Conservation (phyloP, 495 filamentous ascomycete species). For the Rostrohypoxylon terebratum region DNA sequence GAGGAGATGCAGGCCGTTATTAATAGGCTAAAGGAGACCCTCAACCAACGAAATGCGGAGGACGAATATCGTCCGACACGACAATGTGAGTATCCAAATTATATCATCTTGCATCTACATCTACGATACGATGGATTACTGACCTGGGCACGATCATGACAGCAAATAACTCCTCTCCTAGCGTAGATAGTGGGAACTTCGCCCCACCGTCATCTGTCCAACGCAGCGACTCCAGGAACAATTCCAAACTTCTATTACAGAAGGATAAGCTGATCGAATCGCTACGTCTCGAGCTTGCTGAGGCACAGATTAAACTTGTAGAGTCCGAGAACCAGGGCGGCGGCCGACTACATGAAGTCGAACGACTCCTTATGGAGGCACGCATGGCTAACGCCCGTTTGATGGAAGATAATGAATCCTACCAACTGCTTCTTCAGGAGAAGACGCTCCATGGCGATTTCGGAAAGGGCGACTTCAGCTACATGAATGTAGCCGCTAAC, state of each 20-base stretch:
- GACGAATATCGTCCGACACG: conserved; percentile 74
- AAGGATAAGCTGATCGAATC: conserved; percentile 97
- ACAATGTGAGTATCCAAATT: conserved; percentile 68
- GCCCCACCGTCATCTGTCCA: conserved; percentile 87
- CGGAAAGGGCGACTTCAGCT: conserved; percentile 77
- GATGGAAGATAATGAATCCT: conserved; percentile 99
- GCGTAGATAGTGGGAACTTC: conserved; percentile 76
- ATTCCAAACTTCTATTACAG: conserved; percentile 86
- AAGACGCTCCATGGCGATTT: conserved; percentile 96
- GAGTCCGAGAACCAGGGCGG: conserved; percentile 94
- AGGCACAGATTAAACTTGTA: conserved; percentile 93
- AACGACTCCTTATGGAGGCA: conserved; percentile 86
- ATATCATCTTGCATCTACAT: conserved; percentile 9
- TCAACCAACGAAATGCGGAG: conserved; percentile 78
- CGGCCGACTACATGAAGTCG: conserved; percentile 83
- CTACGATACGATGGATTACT: conserved; percentile 28
- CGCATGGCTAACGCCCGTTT: conserved; percentile 93
- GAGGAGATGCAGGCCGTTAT: conserved; percentile 91
- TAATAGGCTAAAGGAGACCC: conserved; percentile 87
- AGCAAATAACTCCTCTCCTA: conserved; percentile 67
- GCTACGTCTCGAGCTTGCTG: conserved; percentile 88
- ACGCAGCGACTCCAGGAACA: conserved; percentile 84
- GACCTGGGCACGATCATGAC: conserved; percentile 23
- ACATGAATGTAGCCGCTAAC: conserved; percentile 71
- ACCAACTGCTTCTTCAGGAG: conserved; percentile 91